Evolutionary conservation across 768 basidiomycete genomes (phyloP).

Genomic region (Dacryopinax primogenitus): DNA sequence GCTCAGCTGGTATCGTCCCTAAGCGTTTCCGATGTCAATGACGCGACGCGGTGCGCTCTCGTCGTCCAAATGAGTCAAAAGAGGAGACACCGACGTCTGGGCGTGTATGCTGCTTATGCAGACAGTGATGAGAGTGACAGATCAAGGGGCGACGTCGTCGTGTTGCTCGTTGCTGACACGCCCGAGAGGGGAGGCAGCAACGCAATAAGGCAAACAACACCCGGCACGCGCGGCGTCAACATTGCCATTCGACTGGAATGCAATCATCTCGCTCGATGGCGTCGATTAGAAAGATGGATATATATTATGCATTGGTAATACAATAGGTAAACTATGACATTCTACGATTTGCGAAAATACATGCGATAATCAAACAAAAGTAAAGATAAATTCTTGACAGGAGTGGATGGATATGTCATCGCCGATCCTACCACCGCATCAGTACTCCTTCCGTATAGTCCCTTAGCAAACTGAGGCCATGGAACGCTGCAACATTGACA

Average conservation of each 20-base stretch:
- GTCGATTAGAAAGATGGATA: neutral
- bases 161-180: neutral
- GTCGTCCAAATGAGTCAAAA: neutral
- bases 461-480: constrained; percentile 54
- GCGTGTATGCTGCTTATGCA: neutral
- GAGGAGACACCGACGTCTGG: neutral
- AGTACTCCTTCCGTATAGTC: neutral
- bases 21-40: neutral
- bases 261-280: neutral
- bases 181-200: neutral
- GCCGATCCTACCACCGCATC: neutral
- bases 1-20: neutral
- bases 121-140: neutral
- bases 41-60: no score
- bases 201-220: neutral
- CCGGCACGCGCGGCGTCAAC: neutral
- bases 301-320: neutral
- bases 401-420: no score
- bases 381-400: no score
- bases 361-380: neutral
- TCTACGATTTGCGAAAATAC: neutral
- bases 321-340: neutral
- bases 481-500: constrained; percentile 66
- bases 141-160: neutral
- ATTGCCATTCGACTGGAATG: neutral